phyloP scores from a whole-genome alignment of 495 filamentous ascomycete species.

The Sporormia fimetaria region DNA sequence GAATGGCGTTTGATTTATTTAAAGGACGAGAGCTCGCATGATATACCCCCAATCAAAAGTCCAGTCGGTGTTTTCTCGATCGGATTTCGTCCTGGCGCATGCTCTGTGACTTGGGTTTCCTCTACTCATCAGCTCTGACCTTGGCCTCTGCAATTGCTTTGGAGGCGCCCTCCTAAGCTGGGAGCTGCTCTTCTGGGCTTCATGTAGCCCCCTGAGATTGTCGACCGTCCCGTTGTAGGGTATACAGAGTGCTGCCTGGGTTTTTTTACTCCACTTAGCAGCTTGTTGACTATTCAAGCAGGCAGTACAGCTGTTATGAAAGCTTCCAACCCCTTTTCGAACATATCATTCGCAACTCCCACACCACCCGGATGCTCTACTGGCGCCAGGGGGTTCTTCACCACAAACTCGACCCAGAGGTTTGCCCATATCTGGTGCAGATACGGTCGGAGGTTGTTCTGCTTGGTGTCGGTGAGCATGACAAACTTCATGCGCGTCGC shows the following conservation, averaged over 20 bases:
- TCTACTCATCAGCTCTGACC: too few species aligned
- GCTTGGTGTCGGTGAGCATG: conserved; percentile 86
- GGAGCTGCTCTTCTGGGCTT: too few species aligned
- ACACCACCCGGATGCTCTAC: conserved; percentile 78
- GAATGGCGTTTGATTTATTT: too few species aligned
- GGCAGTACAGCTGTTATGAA: conserved; percentile 42
- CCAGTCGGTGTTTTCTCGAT: too few species aligned
- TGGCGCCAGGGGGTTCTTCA: conserved; percentile 87
- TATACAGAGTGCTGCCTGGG: background rate
- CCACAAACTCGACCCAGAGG: conserved; percentile 92
- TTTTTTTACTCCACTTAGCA: background rate
- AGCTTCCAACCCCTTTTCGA: conserved; percentile 82
- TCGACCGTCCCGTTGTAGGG: too few species aligned
- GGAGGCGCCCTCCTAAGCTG: too few species aligned
- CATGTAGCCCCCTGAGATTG: too few species aligned
- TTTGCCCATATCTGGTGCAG: conserved; percentile 98
- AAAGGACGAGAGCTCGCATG: too few species aligned
- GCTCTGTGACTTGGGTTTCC: too few species aligned
- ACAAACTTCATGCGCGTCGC: conserved; percentile 91
- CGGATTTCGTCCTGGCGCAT: too few species aligned
- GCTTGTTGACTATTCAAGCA: conserved; percentile 1
- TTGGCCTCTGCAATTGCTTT: too few species aligned
- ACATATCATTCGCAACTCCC: conserved; percentile 88
- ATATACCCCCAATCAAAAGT: too few species aligned
- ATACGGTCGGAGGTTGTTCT: conserved; percentile 79